phyloP scores from a whole-genome alignment of 176 grass and related monocot genomes.

The Avena eriantha region DNA sequence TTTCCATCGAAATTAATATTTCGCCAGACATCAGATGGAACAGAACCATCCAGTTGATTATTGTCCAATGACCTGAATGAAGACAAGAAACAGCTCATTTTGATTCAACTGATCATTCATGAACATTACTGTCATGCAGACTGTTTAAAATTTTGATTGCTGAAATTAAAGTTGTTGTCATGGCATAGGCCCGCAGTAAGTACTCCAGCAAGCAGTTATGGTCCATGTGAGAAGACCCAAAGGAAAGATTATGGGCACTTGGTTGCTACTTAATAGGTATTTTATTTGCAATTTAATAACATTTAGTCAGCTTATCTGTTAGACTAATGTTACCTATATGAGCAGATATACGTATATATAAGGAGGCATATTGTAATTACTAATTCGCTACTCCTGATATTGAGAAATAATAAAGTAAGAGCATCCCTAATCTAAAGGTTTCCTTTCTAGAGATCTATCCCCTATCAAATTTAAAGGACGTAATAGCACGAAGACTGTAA shows the following conservation, averaged over 20 bases:
- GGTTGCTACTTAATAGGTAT: neutral
- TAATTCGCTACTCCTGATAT: neutral
- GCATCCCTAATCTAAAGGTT: neutral
- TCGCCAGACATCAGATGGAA: slow-evolving; percentile 72
- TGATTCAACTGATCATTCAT: slow-evolving; percentile 27
- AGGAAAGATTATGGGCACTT: neutral
- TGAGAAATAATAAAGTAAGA: slow-evolving; percentile 17
- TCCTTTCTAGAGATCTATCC: slow-evolving; percentile 13
- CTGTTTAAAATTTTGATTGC: slow-evolving; percentile 1
- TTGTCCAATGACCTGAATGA: slow-evolving; percentile 69
- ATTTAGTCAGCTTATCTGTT: neutral
- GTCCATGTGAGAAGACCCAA: neutral
- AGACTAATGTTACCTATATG: neutral
- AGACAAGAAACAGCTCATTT: neutral
- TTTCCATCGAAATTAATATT: slow-evolving; percentile 63
- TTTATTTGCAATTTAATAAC: neutral
- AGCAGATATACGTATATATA: slow-evolving; percentile 15
- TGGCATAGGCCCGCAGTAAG: neutral
- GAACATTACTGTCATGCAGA: slow-evolving; percentile 13
- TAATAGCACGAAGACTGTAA: slow-evolving; percentile 32
- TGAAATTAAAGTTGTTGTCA: slow-evolving; percentile 8
- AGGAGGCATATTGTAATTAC: neutral
- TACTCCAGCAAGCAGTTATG: neutral
- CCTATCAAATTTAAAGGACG: neutral
- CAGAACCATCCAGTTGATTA: slow-evolving; percentile 61